These are phyloP conservation scores for Areca catechu DNA, from an alignment of 176 grass and related monocot species.

Conservation along the genomic window DNA sequence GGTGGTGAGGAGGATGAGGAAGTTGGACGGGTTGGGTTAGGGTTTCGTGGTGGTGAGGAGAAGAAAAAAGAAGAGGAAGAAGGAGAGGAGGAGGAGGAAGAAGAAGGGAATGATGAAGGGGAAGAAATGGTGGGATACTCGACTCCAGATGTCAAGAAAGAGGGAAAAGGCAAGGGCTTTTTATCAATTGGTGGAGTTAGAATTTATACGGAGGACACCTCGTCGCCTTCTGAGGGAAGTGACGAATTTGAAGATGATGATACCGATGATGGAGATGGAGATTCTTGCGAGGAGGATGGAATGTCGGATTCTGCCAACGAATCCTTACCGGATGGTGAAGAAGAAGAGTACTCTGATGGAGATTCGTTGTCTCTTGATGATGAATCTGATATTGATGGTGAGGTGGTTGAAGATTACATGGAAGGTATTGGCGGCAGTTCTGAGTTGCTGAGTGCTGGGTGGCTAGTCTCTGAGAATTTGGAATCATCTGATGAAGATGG, in stretches of 20 bases:
- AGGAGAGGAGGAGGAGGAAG: background rate
- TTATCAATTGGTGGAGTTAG: constrained; percentile 61
- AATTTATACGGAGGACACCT: constrained; percentile 76
- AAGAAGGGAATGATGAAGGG: constrained; percentile 7
- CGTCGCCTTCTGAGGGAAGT: constrained; percentile 48
- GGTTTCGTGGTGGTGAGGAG: background rate
- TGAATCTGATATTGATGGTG: constrained; percentile 45
- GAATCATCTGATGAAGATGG: constrained; percentile 51
- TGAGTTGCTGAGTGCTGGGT: constrained; percentile 42
- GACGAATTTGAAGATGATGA: constrained; percentile 17
- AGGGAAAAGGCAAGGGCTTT: constrained; percentile 35
- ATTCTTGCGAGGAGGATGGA: background rate
- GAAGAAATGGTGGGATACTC: constrained; percentile 19
- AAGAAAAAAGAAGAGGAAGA: background rate
- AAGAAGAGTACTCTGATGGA: constrained; percentile 16
- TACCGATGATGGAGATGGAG: background rate
- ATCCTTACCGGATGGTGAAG: background rate
- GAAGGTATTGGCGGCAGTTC: constrained; percentile 52
- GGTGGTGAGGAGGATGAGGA: background rate
- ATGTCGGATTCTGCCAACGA: background rate
- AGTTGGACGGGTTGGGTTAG: constrained; percentile 7
- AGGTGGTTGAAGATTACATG: constrained; percentile 72
- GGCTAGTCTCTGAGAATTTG: constrained; percentile 36
- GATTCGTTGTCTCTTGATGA: constrained; percentile 12
- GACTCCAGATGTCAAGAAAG: constrained; percentile 31